Evolutionary conservation across 2,329 filamentous ascomycete genomes (phyloP), one percentile per base, ranked within the genome.

Genomic region (Stachybotrys chlorohalonatus): DNA sequence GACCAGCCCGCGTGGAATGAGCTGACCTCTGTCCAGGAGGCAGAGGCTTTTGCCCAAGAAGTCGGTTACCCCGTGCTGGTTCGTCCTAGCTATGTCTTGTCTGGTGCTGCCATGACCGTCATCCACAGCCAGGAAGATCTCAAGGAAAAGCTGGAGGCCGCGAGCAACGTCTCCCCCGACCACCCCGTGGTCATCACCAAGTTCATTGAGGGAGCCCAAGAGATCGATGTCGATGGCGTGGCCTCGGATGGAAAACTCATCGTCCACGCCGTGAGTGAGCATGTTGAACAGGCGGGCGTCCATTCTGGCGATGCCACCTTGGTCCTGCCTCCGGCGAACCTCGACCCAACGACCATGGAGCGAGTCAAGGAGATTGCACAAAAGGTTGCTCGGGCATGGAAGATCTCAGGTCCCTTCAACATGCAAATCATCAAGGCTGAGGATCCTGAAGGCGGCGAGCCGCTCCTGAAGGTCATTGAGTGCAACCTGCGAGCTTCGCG

Each of bases 371-470:
- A 90, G 63, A 97, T 99, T 64, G 93, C 94, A 15, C 75, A 92
- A 73, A 97, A 96, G 82, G 92, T 99, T 53, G 94, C 94, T 61
- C 89, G 94, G 75, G 94, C 94, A 51, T 96, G 93, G 90, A 91
- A 82, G 67, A 97, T 97, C 71, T 97, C 91, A 17, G 94, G 94
- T 54, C 94, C 94, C 56, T 99, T 97, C 84, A 99, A 99, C 82
- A 97, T 99, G 93, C 94, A 99, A 70, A 95, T 99, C 74, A 97
- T 99, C 82, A 95, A 95, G 78, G 90, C 89, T 42, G 80, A 89
- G 11, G 78, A 87, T 65, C 83, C 87, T 36, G 85, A 89, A 56
- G 88, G 88, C 55, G 86, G 86, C 54, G 82, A 87, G 66, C 83
- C 89, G 39, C 79, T 82, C 31, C 83, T 97, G 61, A 96, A 96